Base-by-base conservation (phyloP, 2,329 filamentous ascomycete genomes). In the Neoascochyta sp. region DNA sequence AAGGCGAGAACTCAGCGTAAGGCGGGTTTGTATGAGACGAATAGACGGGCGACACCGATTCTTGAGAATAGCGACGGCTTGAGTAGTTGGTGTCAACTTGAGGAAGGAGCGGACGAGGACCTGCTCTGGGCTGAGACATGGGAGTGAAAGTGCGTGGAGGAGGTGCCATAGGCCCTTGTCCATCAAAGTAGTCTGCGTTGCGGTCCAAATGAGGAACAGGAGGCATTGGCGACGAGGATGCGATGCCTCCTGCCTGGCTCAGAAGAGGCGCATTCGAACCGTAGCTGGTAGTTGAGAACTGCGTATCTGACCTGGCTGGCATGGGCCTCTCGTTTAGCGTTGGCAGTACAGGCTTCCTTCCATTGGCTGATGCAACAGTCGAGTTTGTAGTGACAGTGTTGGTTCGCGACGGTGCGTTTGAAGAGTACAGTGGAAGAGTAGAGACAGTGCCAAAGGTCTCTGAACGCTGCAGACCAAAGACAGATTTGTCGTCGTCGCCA, bases 221-320 rank as follows among this genome's bases (percentile, higher is more conserved):
- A 22, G 56, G 57, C 13, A 41, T 24, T 9, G 59, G 53, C 11
- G 57, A 55, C 2, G 52, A 37, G 21, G 33, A 44, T 11, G 78
- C 79, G 75, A 83, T 82, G 5, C 73, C 70, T 17, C 73, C 71
- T 5, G 80, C 78, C 36, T 75, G 69, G 11, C 66, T 63, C 20
- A 84, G 62, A 5, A 86, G 69, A 1, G 83, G 77, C 6, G 76
- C 73, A 38, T 81, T 76, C 3, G 81, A 79, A 9, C 71, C 75
- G 51, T 78, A 82, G 52, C 73, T 84, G n/a, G 67, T 50, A 24
- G 53, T 64, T 3, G 73, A 71, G 35, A 58, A 68, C 16, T 63
- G 64, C 0, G 83, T 84, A 24, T 62, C 51, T n/a, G 60, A 58
- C 30, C 69, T 50, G 2, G 40, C 46, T 24, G 63, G 60, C 5